Evolutionary conservation across 768 basidiomycete species (phyloP), one percentile per base, ranked within the genome.

Genomic region (Boletellus emodensis): DNA sequence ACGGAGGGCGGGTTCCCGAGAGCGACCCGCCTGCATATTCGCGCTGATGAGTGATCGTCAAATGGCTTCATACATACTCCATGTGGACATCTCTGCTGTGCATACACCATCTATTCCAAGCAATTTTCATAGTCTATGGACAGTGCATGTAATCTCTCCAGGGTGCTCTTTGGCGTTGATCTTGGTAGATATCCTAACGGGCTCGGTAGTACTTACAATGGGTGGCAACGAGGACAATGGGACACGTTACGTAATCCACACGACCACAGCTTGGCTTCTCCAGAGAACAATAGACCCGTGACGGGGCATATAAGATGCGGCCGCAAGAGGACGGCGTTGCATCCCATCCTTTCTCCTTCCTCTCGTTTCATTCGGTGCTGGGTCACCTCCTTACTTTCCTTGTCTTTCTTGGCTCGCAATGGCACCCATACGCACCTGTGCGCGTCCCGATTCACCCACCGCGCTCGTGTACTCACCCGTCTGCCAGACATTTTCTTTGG

Each of bases 401-500:
- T 57, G 44, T 47, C 38, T 26, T 40, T 22, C 22, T 52, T 30
- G 38, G 33, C 28, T 55, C 46, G 11, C 44, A 46, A 69, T 69
- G 67, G 56, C 60, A 36, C 54, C 68, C 20, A 20, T 56, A 35
- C 76, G 75, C 60, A 76, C 72, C 54, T 80, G 80, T 79, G 54
- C 59, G 80, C 72, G 15, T 43, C 8, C 26, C 35, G 46, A 14
- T 28, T 14, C 8, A 0, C 51, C 22, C 4, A 3, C 46, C 22
- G 22, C 20, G 17, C n/a, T 43, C 18, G 9, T 42, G 20, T n/a
- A 4, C 42, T 58, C 51, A 56, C 44, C 28, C 24, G 14, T 22
- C 44, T 4, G 34, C 10, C 55, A 79, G 77, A 83, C 58, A 61
- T 79, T 22, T 93, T 91, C 73, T 82, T 89, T 61, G 80, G 77